Evolutionary conservation across 169 alveolate species (phyloP).

Genomic region (Pseudocohnilembus persalinus): DNA sequence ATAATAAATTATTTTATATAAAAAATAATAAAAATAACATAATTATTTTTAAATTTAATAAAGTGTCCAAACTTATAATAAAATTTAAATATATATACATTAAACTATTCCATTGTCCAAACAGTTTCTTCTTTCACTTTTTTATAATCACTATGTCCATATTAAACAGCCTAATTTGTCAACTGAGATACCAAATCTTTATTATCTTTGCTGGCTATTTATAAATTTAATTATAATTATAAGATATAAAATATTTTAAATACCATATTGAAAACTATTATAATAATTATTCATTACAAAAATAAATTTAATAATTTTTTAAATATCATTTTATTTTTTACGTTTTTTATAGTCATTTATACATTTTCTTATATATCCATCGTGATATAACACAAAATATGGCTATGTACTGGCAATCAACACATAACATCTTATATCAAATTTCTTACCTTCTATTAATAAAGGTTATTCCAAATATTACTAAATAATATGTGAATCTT

Average conservation of each 20-base stretch:
- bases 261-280: too few relatives aligned
- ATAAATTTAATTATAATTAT: constrained; percentile 3
- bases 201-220: constrained; percentile 40
- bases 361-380: constrained; percentile 59
- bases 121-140: constrained; percentile 54
- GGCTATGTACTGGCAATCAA: constrained; percentile 59
- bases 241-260: too few relatives aligned
- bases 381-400: constrained; percentile 44
- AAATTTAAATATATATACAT: constrained; percentile 3
- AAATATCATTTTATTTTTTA: too few relatives aligned
- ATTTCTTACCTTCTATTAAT: constrained; percentile 53
- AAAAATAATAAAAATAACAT: not conserved
- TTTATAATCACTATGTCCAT: constrained; percentile 58
- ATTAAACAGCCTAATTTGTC: constrained; percentile 64
- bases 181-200: constrained; percentile 48
- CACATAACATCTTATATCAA: constrained; percentile 63
- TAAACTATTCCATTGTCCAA: constrained; percentile 36
- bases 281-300: too few relatives aligned
- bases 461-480: constrained; percentile 59
- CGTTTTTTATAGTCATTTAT: constrained; percentile 25
- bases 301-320: too few relatives aligned
- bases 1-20: not conserved
- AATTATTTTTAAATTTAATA: too few relatives aligned
- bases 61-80: too few relatives aligned
- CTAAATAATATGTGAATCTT: constrained; percentile 45